These are phyloP conservation scores for Lactifluus echinatus DNA, from an alignment of 768 basidiomycete species.

Conservation along the genomic window DNA sequence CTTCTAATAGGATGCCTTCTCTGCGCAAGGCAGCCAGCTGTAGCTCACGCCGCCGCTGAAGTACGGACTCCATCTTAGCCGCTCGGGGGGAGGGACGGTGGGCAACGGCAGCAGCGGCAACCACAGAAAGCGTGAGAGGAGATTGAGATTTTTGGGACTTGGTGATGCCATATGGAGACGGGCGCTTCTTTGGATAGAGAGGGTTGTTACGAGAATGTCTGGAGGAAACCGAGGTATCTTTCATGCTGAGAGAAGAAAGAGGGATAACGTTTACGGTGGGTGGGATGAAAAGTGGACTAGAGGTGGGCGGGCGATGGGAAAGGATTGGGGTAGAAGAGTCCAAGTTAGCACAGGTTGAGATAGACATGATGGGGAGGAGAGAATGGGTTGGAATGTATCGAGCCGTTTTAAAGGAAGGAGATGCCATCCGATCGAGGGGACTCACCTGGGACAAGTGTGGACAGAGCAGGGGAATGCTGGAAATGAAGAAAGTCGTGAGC, in stretches of 20 bases:
- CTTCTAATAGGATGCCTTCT: constrained; percentile 77
- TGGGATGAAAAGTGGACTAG: constrained; percentile 26
- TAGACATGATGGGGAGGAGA: background rate
- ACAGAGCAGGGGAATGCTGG: background rate
- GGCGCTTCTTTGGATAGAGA: constrained; percentile 78
- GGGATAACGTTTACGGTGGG: constrained; percentile 35
- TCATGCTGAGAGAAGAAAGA: constrained; percentile 47
- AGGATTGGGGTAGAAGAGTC: constrained; percentile 13
- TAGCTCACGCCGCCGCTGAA: constrained; percentile 60
- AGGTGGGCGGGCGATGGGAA: constrained; percentile 20
- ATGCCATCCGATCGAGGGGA: constrained; percentile 8
- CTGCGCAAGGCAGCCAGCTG: constrained; percentile 61
- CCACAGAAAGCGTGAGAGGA: constrained; percentile 38
- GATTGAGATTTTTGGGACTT: constrained; percentile 48
- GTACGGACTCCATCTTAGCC: constrained; percentile 47
- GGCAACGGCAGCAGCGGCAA: constrained; percentile 29
- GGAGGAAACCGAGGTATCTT: constrained; percentile 60
- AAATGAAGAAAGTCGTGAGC: constrained; percentile 21
- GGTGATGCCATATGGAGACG: constrained; percentile 69
- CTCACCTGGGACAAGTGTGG: background rate
- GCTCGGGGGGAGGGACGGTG: constrained; percentile 57
- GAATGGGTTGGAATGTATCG: background rate
- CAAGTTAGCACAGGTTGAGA: constrained; percentile 11
- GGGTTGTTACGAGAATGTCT: constrained; percentile 53
- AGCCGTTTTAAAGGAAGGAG: background rate